These are phyloP conservation scores for Yamadazyma sp. DNA, from an alignment of 805 yeast genomes.

Conservation along the genomic window DNA sequence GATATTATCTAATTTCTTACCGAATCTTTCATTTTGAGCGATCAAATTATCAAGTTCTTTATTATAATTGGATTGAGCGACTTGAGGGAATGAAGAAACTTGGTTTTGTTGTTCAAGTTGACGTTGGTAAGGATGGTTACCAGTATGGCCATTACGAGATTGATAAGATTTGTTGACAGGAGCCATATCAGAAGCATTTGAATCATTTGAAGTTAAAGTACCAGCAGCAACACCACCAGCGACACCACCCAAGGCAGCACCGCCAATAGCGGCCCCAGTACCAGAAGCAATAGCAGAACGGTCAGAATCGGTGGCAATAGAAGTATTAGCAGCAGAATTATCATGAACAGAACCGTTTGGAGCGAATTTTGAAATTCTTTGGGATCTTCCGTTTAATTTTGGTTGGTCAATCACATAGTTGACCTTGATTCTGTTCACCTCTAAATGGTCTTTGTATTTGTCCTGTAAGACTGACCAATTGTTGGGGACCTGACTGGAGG, in stretches of 20 bases:
- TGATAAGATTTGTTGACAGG: too few species aligned
- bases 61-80: slow-evolving; percentile 6
- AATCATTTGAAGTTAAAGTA: slow-evolving; percentile 8
- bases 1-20: slow-evolving; percentile 44
- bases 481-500: slow-evolving; percentile 56
- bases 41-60: slow-evolving; percentile 35
- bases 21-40: slow-evolving; percentile 38
- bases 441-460: slow-evolving; percentile 50
- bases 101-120: slow-evolving; percentile 1
- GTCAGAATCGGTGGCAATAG: neutral
- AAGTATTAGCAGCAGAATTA: slow-evolving; percentile 13
- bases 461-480: slow-evolving; percentile 71
- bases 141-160: neutral
- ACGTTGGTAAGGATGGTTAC: slow-evolving; percentile 5
- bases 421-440: slow-evolving; percentile 65
- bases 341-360: slow-evolving; percentile 11
- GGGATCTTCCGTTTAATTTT: slow-evolving; percentile 15
- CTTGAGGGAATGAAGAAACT: slow-evolving; percentile 13
- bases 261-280: slow-evolving; percentile 8
- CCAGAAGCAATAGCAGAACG: slow-evolving; percentile 5
- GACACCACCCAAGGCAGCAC: slow-evolving; percentile 6
- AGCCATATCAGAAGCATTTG: slow-evolving; percentile 1
- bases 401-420: slow-evolving; percentile 31
- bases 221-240: slow-evolving; percentile 10
- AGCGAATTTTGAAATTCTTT: slow-evolving; percentile 15